These are phyloP conservation scores for Ganoderma multipileum DNA, from an alignment of 1,284 basidiomycete genomes.

Conservation along the genomic window DNA sequence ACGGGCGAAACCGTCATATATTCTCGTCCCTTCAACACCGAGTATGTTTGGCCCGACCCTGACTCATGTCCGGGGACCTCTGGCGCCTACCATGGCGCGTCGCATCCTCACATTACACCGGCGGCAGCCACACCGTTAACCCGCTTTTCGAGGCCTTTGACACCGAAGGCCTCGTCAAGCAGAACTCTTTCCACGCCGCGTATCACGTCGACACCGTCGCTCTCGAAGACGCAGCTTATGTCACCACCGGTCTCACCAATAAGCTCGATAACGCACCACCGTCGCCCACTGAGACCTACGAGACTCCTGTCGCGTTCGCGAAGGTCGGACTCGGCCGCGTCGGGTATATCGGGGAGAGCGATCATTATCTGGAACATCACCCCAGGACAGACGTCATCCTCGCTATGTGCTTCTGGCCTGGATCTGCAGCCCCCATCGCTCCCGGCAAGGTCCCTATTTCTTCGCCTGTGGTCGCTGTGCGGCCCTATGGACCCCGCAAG, in stretches of 20 bases:
- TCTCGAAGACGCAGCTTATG: conserved; percentile 9
- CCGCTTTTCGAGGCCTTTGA: not conserved
- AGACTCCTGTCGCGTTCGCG: conserved; percentile 21
- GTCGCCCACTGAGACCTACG: not conserved
- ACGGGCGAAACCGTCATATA: no score
- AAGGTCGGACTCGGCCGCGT: conserved; percentile 19
- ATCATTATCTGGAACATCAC: no score
- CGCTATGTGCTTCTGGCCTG: conserved; percentile 23
- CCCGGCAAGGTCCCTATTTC: not conserved
- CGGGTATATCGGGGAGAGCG: conserved; percentile 27
- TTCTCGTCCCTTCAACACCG: no score
- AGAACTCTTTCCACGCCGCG: conserved; percentile 18
- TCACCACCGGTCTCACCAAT: not conserved
- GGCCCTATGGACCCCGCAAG: not conserved
- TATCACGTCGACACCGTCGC: conserved; percentile 9
- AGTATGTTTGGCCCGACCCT: no score
- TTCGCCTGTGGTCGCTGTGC: not conserved
- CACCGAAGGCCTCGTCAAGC: not conserved
- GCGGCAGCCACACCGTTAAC: conserved; percentile 13
- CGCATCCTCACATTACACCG: not conserved
- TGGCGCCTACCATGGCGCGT: conserved; percentile 25
- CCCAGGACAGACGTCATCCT: conserved; percentile 17
- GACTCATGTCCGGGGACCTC: not conserved
- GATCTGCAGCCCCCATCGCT: not conserved
- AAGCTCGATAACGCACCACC: not conserved